Percentiles rank a stretch among this genome's conserved stretches.
Conservation (phyloP, 768 basidiomycete species). For the Lactarius pseudohatsudake region DNA sequence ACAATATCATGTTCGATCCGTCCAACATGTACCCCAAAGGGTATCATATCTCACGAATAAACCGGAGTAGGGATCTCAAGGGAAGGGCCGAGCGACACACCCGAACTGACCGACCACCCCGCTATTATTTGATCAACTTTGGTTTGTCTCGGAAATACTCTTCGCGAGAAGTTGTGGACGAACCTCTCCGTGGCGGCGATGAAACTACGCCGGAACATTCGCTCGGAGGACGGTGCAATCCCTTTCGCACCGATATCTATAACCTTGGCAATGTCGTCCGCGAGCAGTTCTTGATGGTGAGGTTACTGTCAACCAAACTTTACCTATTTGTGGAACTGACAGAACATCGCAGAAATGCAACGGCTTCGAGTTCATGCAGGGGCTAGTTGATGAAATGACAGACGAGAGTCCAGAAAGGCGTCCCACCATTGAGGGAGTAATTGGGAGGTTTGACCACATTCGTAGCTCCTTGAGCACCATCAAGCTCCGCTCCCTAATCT, state of each 20-base stretch:
- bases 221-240: conserved; percentile 22
- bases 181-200: conserved; percentile 32
- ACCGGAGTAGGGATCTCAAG: conserved; percentile 12
- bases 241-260: conserved; percentile 33
- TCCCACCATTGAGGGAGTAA: conserved; percentile 31
- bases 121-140: conserved; percentile 36
- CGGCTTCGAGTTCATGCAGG: conserved; percentile 27
- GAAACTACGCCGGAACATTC: conserved; percentile 32
- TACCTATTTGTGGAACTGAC: neutral
- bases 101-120: conserved; percentile 32
- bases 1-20: conserved; percentile 26
- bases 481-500: conserved; percentile 16
- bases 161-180: conserved; percentile 20
- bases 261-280: conserved; percentile 32
- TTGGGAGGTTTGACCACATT: conserved; percentile 10
- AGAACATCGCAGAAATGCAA: conserved; percentile 20
- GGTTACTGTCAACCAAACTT: neutral
- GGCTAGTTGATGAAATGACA: conserved; percentile 37
- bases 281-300: conserved; percentile 21
- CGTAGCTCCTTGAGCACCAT: conserved; percentile 4
- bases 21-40: conserved; percentile 15
- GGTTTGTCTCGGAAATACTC: conserved; percentile 30
- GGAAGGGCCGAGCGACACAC: conserved; percentile 23
- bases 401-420: conserved; percentile 38
- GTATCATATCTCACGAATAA: conserved; percentile 12